Base-by-base conservation (phyloP, 768 basidiomycete species). In the Leucocoprinus leucothites region DNA sequence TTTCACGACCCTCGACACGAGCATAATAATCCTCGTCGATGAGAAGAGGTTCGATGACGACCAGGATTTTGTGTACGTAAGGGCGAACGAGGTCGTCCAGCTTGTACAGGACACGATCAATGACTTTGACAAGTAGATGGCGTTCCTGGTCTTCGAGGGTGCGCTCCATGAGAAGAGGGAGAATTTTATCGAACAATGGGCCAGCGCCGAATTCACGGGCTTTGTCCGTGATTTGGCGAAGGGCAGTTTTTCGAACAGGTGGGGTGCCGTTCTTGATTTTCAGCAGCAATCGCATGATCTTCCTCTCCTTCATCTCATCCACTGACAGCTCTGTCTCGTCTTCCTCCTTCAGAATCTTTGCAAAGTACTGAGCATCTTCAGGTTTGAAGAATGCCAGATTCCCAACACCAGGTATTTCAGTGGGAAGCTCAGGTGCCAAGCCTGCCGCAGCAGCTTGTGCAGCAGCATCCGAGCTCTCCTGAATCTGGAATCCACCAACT, bases 241-340 rank as follows among this genome's bases (percentile, higher is more conserved):
- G 85, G 11, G 97, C 97, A 1, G 96, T 94, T 72, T 99, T 99
- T 56, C 97, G 88, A 57, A 98, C 94, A 9, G 97, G 96, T 24
- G 97, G 97, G 2, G 96, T 98, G 47, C 97, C 97, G 67, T 98
- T 99, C 79, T 99, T 98, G 74, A 99, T 98, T 74, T 98, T 98
- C 63, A 99, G 81, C 51, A 99, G 77, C 21, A 99, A 74, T 22
- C 97, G 88, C 95, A 98, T 98, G 64, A 98, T 98, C 72, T 98
- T 99, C 66, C 96, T 86, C 74, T 98, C 97, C 74, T 99, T 99
- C 85, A 98, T 90, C 75, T 99, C 97, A 48, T 98, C 97, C 7
- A 98, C 89, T 0, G 89, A 85, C 45, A 98, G 77, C 67, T 89
- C 85, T 1, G 87, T 90, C 72, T 98, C 97, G 63, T 98, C 94